Percentiles rank a stretch among this genome's conserved stretches.
phyloP scores from a whole-genome alignment of 345 rosid species.

The Turritis glabra region DNA sequence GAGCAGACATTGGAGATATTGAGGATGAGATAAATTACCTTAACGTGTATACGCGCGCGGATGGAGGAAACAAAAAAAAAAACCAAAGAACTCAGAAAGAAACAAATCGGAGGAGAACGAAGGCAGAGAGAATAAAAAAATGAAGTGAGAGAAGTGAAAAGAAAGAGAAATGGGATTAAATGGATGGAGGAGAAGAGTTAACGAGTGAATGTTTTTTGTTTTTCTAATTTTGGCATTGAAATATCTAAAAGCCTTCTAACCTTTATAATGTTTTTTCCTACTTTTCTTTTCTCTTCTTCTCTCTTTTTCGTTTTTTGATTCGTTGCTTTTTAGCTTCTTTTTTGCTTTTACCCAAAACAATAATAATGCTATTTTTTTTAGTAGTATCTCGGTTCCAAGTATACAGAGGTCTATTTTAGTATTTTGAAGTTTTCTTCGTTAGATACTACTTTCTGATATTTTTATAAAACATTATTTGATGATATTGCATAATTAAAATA shows the following conservation, averaged over 20 bases:
- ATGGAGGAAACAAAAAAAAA: neutral
- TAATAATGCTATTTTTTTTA: neutral
- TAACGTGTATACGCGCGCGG: neutral
- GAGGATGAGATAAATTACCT: slow-evolving; percentile 18
- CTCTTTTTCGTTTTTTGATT: slow-evolving; percentile 24
- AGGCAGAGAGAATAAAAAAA: slow-evolving; percentile 18
- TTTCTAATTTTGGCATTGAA: slow-evolving; percentile 30
- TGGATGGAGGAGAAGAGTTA: slow-evolving; percentile 45
- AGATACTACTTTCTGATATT: neutral
- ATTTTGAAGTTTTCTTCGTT: neutral
- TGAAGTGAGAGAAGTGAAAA: slow-evolving; percentile 28
- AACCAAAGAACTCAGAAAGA: slow-evolving; percentile 12
- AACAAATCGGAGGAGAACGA: neutral
- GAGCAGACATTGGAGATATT: slow-evolving; percentile 5
- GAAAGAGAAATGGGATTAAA: slow-evolving; percentile 18
- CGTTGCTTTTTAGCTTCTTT: neutral
- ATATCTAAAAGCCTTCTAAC: slow-evolving; percentile 15
- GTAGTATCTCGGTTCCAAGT: neutral
- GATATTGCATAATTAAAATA: too few relatives aligned
- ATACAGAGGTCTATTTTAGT: neutral
- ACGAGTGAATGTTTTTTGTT: slow-evolving; percentile 26
- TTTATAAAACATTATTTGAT: too few relatives aligned
- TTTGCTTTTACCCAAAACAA: neutral
- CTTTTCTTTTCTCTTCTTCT: neutral
- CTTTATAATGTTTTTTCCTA: slow-evolving; percentile 19